Evolutionary conservation across 2,329 filamentous ascomycete genomes (phyloP), one percentile per base, ranked within the genome.

Genomic region (Sclerotinia subarctica): DNA sequence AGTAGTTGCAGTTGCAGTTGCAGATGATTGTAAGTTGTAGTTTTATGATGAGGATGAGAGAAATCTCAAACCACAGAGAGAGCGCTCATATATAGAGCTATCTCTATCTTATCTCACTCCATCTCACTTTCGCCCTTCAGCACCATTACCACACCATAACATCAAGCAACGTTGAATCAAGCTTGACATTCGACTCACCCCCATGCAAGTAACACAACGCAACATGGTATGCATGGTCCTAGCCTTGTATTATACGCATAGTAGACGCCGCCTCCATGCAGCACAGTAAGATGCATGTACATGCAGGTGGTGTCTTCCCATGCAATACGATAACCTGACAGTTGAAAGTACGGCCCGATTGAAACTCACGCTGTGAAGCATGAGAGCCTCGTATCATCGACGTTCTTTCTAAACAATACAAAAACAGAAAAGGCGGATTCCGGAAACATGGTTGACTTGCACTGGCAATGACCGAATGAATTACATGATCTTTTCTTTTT

Each of bases 221-320:
- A 64, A 64, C 62, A 64, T 53, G 51, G 56, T 7, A 56, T 42
- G n/a, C 47, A 64, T n/a, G 24, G 35, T n/a, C 26, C 24, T 56
- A 54, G 47, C 32, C 35, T 35, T 44, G 35, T 64, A 54, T 44
- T 56, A n/a, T 38, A 44, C 29, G 17, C 17, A 64, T 54, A 26
- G 0, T 5, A 10, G 53, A 42, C 54, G 54, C 64, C 19, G 19
- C 32, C 54, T 47, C 24, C 32, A 51, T 32, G 59, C 53, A 66
- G 44, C 32, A 66, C 64, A 60, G 64, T 51, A 42, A 66, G 64
- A 57, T 66, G 53, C 64, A 65, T 47, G 52, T 58, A 58, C 46
- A 65, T 58, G 52, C 52, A 66, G 32, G 42, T 47, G 42, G 49
- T 58, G 42, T 59, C 54, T 44, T 63, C 46, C 19, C 21, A 63